Percentiles rank a stretch among this genome's conserved stretches.
phyloP scores from a whole-genome alignment of 106 monocot genomes.

The Agapanthus africanus region DNA sequence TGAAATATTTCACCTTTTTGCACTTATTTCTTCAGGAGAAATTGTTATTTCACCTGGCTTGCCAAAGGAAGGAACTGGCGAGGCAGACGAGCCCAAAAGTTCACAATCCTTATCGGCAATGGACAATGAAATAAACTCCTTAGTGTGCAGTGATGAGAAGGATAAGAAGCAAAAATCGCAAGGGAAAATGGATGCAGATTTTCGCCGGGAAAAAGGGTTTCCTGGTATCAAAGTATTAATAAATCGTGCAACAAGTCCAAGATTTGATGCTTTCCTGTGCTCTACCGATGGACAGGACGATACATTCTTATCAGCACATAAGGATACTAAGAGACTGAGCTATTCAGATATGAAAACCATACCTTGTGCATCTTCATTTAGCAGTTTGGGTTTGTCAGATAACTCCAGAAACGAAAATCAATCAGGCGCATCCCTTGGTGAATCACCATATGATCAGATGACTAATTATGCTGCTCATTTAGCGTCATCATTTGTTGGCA shows the following conservation, averaged over 20 bases:
- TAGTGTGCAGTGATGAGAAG: conserved; percentile 14
- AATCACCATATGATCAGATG: conserved; percentile 46
- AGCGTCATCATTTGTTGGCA: conserved; percentile 11
- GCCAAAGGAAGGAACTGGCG: conserved; percentile 73
- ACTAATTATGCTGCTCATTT: conserved; percentile 27
- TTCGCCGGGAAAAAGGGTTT: conserved; percentile 86
- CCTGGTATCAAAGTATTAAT: conserved; percentile 65
- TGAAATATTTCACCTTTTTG: conserved; percentile 69
- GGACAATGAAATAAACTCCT: conserved; percentile 7
- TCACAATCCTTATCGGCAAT: conserved; percentile 3
- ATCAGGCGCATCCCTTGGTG: conserved; percentile 5
- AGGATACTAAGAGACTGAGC: background rate
- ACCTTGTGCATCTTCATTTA: background rate
- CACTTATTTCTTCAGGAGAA: conserved; percentile 65
- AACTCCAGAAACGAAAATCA: background rate
- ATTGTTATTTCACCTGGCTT: conserved; percentile 53
- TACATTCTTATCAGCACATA: conserved; percentile 6
- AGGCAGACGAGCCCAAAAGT: conserved; percentile 48
- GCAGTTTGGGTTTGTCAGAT: background rate
- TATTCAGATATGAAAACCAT: conserved; percentile 3
- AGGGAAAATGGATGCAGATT: conserved; percentile 38
- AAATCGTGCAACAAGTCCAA: conserved; percentile 24
- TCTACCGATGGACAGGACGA: conserved; percentile 4
- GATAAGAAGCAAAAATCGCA: conserved; percentile 42
- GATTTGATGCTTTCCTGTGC: conserved; percentile 10